These are phyloP conservation scores for Neonectria magnoliae DNA, from an alignment of 2,329 filamentous ascomycete species.

Conservation along the genomic window DNA sequence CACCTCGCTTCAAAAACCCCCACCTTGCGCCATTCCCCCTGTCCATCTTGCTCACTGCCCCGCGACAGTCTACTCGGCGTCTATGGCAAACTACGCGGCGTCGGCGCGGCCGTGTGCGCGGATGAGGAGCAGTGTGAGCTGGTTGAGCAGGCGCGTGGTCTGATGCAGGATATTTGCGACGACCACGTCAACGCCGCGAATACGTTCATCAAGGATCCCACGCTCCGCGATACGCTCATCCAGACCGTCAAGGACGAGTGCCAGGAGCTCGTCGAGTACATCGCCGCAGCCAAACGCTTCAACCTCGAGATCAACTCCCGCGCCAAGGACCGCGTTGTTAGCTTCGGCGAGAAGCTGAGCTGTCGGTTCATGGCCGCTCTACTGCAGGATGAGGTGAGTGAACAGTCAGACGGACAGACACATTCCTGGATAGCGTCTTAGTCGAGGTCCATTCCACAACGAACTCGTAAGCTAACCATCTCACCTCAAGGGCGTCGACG, in stretches of 20 bases:
- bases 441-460: neutral
- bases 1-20: neutral
- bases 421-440: no score
- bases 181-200: constrained; percentile 83
- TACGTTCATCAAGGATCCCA: constrained; percentile 66
- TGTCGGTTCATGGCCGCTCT: constrained; percentile 90
- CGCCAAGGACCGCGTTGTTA: constrained; percentile 88
- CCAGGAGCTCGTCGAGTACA: constrained; percentile 79
- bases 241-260: constrained; percentile 81
- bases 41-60: constrained; percentile 2
- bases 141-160: constrained; percentile 72
- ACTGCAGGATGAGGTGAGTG: constrained; percentile 74
- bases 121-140: constrained; percentile 61
- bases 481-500: constrained; percentile 71
- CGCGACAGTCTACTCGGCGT: constrained; percentile 64
- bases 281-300: constrained; percentile 71
- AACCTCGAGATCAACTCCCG: constrained; percentile 80
- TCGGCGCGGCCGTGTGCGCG: constrained; percentile 63
- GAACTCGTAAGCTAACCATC: constrained; percentile 40
- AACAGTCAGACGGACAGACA: no score
- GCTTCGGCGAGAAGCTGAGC: constrained; percentile 94
- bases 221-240: constrained; percentile 68
- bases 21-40: neutral
- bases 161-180: constrained; percentile 82
- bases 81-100: constrained; percentile 64